These are phyloP conservation scores for Camillea tinctor DNA, from an alignment of 2,329 filamentous ascomycete genomes.

Conservation along the genomic window DNA sequence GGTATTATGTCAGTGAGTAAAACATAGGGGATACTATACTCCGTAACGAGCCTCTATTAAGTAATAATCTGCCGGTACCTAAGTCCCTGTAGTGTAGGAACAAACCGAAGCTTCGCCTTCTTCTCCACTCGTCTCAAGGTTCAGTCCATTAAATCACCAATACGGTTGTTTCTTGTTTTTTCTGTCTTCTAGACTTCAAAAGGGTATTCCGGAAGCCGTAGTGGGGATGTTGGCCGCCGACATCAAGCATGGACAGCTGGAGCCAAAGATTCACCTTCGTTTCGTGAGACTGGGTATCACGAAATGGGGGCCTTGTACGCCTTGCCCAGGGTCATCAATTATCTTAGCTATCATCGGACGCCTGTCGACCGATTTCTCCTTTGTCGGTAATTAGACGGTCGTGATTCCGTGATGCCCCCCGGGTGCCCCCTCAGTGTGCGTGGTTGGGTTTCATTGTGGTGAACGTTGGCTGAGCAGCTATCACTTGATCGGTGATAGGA, in stretches of 20 bases:
- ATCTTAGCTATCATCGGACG: neutral
- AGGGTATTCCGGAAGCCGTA: too few species aligned
- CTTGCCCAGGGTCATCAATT: neutral
- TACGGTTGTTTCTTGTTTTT: neutral
- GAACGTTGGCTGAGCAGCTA: neutral
- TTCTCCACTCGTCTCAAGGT: neutral
- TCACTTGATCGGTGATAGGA: neutral
- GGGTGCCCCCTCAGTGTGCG: too few species aligned
- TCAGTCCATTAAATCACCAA: neutral
- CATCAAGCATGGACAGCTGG: neutral
- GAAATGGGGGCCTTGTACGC: neutral
- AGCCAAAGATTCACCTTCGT: neutral
- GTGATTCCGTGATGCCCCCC: neutral
- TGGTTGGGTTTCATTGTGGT: neutral
- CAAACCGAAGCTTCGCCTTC: neutral
- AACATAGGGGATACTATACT: too few species aligned
- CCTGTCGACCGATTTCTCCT: neutral
- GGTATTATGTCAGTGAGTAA: too few species aligned
- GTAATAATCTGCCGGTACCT: neutral
- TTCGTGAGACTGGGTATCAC: neutral
- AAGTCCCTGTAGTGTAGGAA: too few species aligned
- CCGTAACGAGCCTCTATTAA: too few species aligned
- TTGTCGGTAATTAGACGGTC: neutral
- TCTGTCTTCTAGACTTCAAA: neutral
- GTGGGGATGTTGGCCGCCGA: too few species aligned